Percentiles rank a stretch among this genome's conserved stretches.
phyloP scores from a whole-genome alignment of 495 filamentous ascomycete genomes.

The Durotheca rogersii region DNA sequence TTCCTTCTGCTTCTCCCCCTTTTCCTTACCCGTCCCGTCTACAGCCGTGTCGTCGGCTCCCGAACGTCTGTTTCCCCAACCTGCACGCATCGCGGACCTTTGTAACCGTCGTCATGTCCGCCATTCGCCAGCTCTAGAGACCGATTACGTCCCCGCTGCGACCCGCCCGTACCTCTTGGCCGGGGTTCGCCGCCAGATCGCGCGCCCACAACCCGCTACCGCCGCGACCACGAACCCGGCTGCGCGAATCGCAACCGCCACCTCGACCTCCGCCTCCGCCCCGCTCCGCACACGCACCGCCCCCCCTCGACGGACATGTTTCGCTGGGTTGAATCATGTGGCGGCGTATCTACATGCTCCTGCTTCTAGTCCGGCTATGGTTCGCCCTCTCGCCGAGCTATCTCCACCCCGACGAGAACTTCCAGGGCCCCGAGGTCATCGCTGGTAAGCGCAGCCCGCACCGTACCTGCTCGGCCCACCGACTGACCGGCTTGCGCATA shows the following conservation, averaged over 20 bases:
- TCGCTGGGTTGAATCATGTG: constrained; percentile 62
- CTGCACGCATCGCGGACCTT: neutral
- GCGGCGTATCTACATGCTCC: constrained; percentile 82
- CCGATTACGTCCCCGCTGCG: neutral
- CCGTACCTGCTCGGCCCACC: neutral
- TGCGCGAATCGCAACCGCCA: constrained; percentile 1
- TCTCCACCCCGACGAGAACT: constrained; percentile 97
- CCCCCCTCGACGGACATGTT: constrained; percentile 20
- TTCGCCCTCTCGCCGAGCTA: constrained; percentile 94
- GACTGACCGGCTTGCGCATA: constrained; percentile 20
- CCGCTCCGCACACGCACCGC: neutral
- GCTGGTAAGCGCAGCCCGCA: constrained; percentile 64
- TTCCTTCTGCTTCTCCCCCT: constrained; percentile 1
- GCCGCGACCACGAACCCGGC: neutral
- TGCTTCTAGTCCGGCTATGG: constrained; percentile 85
- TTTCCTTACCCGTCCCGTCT: constrained; percentile 1
- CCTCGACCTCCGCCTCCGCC: neutral
- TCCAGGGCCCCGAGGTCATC: constrained; percentile 95
- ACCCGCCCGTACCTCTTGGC: neutral
- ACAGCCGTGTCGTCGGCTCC: neutral
- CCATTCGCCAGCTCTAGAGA: constrained; percentile 2
- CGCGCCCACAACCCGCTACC: neutral
- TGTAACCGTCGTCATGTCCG: constrained; percentile 2
- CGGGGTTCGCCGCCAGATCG: neutral
- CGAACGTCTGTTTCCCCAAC: neutral